Evolutionary conservation across 371 early-diverging fungal species (phyloP), one percentile per base, ranked within the genome.

Genomic region (Mortierella sp.): DNA sequence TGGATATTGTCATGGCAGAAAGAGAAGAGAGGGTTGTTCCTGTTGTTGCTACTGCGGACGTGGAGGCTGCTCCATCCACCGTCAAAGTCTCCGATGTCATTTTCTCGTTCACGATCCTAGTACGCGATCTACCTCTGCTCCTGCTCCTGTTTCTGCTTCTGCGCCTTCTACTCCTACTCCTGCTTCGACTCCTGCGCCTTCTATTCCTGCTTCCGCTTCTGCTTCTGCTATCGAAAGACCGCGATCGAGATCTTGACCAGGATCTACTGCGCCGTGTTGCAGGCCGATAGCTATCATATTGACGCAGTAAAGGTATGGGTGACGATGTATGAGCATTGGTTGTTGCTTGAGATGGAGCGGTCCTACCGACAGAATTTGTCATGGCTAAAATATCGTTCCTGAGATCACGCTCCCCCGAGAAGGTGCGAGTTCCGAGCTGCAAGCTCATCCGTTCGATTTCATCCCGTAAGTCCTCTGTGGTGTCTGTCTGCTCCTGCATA

Each of bases 201-300:
- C 50, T 63, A 46, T 41, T 24, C 53, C n/a, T 48, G 39, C 41
- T 43, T 52, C 6, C 61, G 34, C 34, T 34, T n/a, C n/a, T n/a
- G n/a, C n/a, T n/a, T n/a, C n/a, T n/a, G n/a, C n/a, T n/a, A n/a
- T n/a, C 34, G 10, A 23, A 3, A 16, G 27, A 13, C 52, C 18
- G 6, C 10, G 52, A 51, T n/a, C 30, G 28, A 8, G 43, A 41
- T 39, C 54, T 54, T 21, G 54, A 56, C 27, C 28, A n/a, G 21
- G 55, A 55, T 13, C 43, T n/a, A 27, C 43, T 34, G 26, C 49
- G 38, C 2, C 50, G 39, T 14, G 24, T 2, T 19, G 38, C 12
- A 14, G 61, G 61, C 28, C 53, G 45, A 13, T 53, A 61, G 45
- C 46, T 52, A 41, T 61, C 53, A 9, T 7, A 10, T 8, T 38